Conservation (phyloP, 495 filamentous ascomycete genomes). For the Rhypophila decipiens region DNA sequence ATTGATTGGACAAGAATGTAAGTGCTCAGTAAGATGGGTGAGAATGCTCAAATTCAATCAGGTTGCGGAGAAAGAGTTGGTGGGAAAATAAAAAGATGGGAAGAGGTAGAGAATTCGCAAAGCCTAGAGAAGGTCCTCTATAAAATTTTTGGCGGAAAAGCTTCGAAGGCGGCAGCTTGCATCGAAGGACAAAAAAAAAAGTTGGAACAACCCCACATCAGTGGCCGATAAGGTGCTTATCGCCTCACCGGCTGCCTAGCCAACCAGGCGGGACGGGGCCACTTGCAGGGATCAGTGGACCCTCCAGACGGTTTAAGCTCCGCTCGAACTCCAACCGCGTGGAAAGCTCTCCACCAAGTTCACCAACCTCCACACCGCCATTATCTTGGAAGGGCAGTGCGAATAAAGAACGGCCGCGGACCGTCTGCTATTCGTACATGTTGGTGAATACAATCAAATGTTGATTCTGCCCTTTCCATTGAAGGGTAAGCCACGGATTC, state of each 20-base stretch:
- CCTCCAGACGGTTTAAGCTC: background rate
- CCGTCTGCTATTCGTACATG: too few species aligned
- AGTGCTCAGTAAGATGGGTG: background rate
- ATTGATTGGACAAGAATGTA: background rate
- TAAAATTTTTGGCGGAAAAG: constrained; percentile 11
- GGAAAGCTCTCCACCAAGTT: background rate
- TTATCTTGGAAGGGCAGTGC: background rate
- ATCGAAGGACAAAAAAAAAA: constrained; percentile 11
- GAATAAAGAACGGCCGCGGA: too few species aligned
- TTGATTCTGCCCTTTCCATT: too few species aligned
- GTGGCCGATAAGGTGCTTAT: constrained; percentile 21
- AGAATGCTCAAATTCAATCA: too few species aligned
- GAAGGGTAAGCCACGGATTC: too few species aligned
- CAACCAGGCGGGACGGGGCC: constrained; percentile 1
- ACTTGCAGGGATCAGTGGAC: background rate
- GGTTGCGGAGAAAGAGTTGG: background rate
- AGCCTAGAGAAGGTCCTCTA: constrained; percentile 9
- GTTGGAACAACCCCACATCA: constrained; percentile 13
- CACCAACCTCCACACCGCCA: background rate
- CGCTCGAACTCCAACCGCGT: too few species aligned
- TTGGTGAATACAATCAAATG: too few species aligned
- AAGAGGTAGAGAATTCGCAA: background rate
- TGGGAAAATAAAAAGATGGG: background rate
- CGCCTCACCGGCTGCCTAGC: constrained; percentile 5
- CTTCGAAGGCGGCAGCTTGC: background rate